phyloP scores from a whole-genome alignment of 2,329 filamentous ascomycete genomes.

The Exophiala xenobiotica region DNA sequence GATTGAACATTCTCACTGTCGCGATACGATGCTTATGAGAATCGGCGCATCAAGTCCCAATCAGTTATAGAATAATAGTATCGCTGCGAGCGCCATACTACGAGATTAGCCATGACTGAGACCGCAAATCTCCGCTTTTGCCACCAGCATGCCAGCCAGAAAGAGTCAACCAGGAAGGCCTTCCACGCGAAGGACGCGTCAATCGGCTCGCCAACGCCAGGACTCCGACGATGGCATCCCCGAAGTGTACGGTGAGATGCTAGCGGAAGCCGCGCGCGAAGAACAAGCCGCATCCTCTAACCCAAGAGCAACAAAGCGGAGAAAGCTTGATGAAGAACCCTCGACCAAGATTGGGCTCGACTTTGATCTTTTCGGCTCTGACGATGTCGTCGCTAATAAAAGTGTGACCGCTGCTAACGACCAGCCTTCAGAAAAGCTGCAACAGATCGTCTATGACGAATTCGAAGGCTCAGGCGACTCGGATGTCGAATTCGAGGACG shows the following conservation, averaged over 20 bases:
- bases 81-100: too few relatives aligned
- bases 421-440: constrained; percentile 6
- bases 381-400: constrained; percentile 10
- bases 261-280: constrained; percentile 32
- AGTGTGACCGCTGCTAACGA: constrained; percentile 13
- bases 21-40: too few relatives aligned
- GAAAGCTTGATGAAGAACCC: constrained; percentile 37
- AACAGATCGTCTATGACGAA: constrained; percentile 45
- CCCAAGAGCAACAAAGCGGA: constrained; percentile 39
- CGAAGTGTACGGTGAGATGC: constrained; percentile 43
- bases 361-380: constrained; percentile 17
- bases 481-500: constrained; percentile 65
- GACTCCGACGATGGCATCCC: constrained; percentile 34
- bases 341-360: constrained; percentile 26
- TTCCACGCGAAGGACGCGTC: constrained; percentile 17
- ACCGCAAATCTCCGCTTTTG: not conserved
- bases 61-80: too few relatives aligned
- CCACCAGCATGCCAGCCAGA: constrained; percentile 17
- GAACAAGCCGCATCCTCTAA: constrained; percentile 38
- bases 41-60: too few relatives aligned
- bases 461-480: constrained; percentile 57
- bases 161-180: constrained; percentile 2
- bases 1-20: too few relatives aligned
- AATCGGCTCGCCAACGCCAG: constrained; percentile 22
- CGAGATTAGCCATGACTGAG: too few relatives aligned